phyloP scores from a whole-genome alignment of 352 stramenopile species.

The Phytophthora pseudosyringae region DNA sequence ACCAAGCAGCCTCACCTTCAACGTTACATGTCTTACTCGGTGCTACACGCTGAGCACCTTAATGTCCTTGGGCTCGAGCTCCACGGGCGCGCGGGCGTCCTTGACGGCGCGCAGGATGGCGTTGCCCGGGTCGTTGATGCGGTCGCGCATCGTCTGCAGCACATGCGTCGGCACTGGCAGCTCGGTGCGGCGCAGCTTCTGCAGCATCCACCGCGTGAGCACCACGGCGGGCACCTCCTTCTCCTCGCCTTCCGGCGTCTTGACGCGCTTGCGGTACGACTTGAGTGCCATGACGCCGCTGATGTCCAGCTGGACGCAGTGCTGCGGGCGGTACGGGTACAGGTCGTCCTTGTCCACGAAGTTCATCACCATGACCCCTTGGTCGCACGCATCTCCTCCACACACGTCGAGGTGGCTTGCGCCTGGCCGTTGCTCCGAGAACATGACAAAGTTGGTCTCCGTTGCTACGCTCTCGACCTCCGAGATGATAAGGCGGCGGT shows the following conservation, averaged over 20 bases:
- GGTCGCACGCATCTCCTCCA: slow-evolving; percentile 20
- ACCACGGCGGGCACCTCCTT: slow-evolving; percentile 37
- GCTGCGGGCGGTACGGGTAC: slow-evolving; percentile 38
- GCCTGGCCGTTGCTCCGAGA: slow-evolving; percentile 27
- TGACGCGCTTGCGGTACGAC: slow-evolving; percentile 30
- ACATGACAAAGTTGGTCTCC: slow-evolving; percentile 53
- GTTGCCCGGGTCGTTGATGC: slow-evolving; percentile 39
- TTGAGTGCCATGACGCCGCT: slow-evolving; percentile 42
- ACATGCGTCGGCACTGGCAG: slow-evolving; percentile 31
- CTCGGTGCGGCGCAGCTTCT: slow-evolving; percentile 35
- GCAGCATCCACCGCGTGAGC: slow-evolving; percentile 35
- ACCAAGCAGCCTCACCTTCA: too few species aligned
- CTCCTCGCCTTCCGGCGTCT: slow-evolving; percentile 23
- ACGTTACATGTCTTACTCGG: too few species aligned
- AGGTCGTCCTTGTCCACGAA: slow-evolving; percentile 46
- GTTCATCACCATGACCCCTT: slow-evolving; percentile 44
- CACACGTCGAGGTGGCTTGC: slow-evolving; percentile 4
- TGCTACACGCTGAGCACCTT: slow-evolving; percentile 22
- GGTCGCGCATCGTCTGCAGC: slow-evolving; percentile 38
- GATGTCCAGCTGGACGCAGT: slow-evolving; percentile 43
- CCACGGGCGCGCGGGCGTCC: slow-evolving; percentile 12
- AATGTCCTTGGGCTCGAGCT: slow-evolving; percentile 28
- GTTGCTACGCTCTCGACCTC: slow-evolving; percentile 41
- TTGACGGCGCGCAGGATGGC: slow-evolving; percentile 39
- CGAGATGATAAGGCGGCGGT: slow-evolving; percentile 45